phyloP scores from a whole-genome alignment of 345 rosid species.

The Adansonia digitata region DNA sequence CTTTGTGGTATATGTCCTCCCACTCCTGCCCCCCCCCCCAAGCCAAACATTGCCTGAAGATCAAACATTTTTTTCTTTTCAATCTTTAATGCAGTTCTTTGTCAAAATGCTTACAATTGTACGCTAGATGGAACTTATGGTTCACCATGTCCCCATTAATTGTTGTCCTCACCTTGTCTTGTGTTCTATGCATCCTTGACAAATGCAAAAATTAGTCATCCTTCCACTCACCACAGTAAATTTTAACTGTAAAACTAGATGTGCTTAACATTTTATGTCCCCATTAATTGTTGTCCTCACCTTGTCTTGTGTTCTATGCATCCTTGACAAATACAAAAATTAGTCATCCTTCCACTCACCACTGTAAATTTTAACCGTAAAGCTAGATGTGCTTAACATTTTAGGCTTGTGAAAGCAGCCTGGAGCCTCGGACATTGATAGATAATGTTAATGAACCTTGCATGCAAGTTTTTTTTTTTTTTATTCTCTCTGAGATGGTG shows the following conservation, averaged over 20 bases:
- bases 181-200: background rate
- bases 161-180: background rate
- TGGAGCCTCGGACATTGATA: background rate
- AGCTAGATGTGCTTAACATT: background rate
- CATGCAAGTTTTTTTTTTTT: too few species aligned
- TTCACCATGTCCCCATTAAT: background rate
- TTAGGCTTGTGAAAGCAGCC: background rate
- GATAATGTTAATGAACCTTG: background rate
- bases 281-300: background rate
- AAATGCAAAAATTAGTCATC: background rate
- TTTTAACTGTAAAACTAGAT: background rate
- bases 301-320: background rate
- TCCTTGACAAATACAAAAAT: background rate
- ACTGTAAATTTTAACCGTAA: background rate
- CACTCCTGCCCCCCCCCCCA: background rate
- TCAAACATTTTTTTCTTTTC: background rate
- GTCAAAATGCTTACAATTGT: background rate
- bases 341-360: background rate
- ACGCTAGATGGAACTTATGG: background rate
- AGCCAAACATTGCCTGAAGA: background rate
- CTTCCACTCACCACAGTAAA: background rate
- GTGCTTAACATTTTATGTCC: background rate
- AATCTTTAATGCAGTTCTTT: background rate
- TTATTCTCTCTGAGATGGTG: background rate
- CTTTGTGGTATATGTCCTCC: constrained; percentile 3